These are phyloP conservation scores for Alternaria infectoria DNA, from an alignment of 2,329 filamentous ascomycete genomes.

Conservation along the genomic window DNA sequence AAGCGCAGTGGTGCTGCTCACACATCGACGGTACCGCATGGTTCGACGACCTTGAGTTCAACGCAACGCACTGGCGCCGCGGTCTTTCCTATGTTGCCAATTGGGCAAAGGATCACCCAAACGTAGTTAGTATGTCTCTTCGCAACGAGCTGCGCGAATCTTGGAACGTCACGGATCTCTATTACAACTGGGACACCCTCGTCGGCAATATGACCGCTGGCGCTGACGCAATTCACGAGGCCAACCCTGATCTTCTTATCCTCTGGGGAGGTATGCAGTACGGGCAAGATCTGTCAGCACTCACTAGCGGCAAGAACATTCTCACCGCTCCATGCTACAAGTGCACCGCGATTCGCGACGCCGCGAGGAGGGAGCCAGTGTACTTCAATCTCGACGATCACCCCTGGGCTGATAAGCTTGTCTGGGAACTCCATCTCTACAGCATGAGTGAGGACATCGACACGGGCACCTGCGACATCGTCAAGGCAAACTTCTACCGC, in stretches of 20 bases:
- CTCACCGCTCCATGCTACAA: slow-evolving; percentile 50
- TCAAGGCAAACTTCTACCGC: slow-evolving; percentile 58
- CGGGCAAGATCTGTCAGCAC: slow-evolving; percentile 58
- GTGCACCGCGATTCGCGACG: slow-evolving; percentile 52
- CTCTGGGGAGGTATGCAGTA: slow-evolving; percentile 62
- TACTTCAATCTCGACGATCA: slow-evolving; percentile 56
- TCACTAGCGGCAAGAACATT: slow-evolving; percentile 47
- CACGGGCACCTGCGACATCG: slow-evolving; percentile 56
- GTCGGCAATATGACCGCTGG: slow-evolving; percentile 55
- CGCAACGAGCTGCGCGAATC: slow-evolving; percentile 62
- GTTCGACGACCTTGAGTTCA: slow-evolving; percentile 63
- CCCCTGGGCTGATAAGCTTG: slow-evolving; percentile 61
- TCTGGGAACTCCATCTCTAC: slow-evolving; percentile 68
- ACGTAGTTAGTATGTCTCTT: slow-evolving; percentile 62
- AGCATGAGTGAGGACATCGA: slow-evolving; percentile 47
- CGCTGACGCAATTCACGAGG: slow-evolving; percentile 57
- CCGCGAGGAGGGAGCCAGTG: slow-evolving; percentile 51
- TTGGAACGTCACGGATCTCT: slow-evolving; percentile 33
- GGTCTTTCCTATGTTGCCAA: slow-evolving; percentile 60
- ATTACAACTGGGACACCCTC: slow-evolving; percentile 42
- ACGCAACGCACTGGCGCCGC: slow-evolving; percentile 60
- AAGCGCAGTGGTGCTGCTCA: slow-evolving; percentile 45
- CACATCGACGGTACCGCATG: slow-evolving; percentile 63
- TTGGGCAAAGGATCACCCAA: slow-evolving; percentile 57
- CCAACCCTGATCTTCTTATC: slow-evolving; percentile 61